These are phyloP conservation scores for Termitomyces sp. DNA, from an alignment of 768 basidiomycete genomes.

Conservation along the genomic window DNA sequence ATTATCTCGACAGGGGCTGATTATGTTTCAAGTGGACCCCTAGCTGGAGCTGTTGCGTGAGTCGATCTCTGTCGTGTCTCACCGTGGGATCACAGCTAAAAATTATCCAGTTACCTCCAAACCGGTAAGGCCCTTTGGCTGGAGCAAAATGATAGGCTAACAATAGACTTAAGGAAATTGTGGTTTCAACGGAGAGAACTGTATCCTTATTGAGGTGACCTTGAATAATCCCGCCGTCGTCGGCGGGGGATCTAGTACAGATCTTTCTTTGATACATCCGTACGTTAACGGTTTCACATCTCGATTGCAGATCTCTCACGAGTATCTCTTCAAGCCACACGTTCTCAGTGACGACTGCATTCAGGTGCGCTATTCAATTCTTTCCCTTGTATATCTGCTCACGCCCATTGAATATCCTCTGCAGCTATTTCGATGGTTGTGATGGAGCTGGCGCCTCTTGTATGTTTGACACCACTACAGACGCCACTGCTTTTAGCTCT, in stretches of 20 bases:
- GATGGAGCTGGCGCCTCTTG: conserved; percentile 28
- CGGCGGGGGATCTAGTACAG: conserved; percentile 26
- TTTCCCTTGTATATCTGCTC: not conserved
- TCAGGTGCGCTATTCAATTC: conserved; percentile 23
- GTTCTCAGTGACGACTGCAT: conserved; percentile 35
- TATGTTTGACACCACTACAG: not conserved
- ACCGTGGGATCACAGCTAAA: not conserved
- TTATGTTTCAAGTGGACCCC: conserved; percentile 21
- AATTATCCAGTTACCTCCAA: conserved; percentile 22
- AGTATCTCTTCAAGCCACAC: conserved; percentile 19
- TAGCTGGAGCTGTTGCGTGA: conserved; percentile 30
- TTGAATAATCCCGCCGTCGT: conserved; percentile 25
- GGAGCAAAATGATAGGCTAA: not conserved
- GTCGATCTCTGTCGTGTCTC: not conserved
- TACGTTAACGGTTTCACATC: conserved; percentile 17
- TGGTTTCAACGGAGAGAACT: conserved; percentile 32
- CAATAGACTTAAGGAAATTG: conserved; percentile 21
- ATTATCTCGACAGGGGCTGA: conserved; percentile 25
- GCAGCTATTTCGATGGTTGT: conserved; percentile 38
- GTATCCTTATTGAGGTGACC: conserved; percentile 32
- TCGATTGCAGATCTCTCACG: not conserved
- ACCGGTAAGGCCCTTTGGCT: conserved; percentile 14
- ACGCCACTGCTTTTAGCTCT: too few relatives aligned
- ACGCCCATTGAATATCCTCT: not conserved
- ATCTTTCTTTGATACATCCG: conserved; percentile 36